Conservation (phyloP, 768 basidiomycete genomes). For the Trametes cingulata region DNA sequence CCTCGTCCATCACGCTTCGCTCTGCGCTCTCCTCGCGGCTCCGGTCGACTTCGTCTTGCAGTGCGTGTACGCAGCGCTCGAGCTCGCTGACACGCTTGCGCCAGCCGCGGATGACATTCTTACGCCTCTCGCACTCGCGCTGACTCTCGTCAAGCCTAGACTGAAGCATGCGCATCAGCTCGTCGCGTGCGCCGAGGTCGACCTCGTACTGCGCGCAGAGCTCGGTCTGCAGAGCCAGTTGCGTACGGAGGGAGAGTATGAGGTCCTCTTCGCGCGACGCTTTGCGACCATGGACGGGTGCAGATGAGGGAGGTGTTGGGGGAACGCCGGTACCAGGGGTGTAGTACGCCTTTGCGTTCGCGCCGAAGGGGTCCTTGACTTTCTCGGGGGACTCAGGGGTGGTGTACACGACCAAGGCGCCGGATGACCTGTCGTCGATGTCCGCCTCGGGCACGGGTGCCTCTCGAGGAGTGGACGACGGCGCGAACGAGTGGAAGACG, state of each 20-base stretch:
- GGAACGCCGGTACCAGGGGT: slow-evolving; percentile 75
- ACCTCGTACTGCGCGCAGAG: slow-evolving; percentile 75
- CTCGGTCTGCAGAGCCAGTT: slow-evolving; percentile 74
- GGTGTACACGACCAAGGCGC: slow-evolving; percentile 49
- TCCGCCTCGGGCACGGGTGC: slow-evolving; percentile 53
- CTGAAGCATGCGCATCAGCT: slow-evolving; percentile 62
- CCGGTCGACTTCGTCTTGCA: slow-evolving; percentile 87
- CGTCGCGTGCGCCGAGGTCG: slow-evolving; percentile 72
- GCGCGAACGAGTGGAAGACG: slow-evolving; percentile 59
- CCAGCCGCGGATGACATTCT: slow-evolving; percentile 56
- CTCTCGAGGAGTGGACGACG: slow-evolving; percentile 29
- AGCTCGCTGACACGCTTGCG: slow-evolving; percentile 78
- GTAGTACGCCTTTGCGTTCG: slow-evolving; percentile 74
- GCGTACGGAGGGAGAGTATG: slow-evolving; percentile 73
- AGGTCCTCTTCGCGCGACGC: slow-evolving; percentile 71
- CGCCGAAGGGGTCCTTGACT: slow-evolving; percentile 75
- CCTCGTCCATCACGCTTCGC: slow-evolving; percentile 81
- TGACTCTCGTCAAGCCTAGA: slow-evolving; percentile 56
- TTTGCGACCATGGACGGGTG: slow-evolving; percentile 48
- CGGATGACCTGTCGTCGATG: slow-evolving; percentile 59
- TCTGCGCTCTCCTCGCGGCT: slow-evolving; percentile 82
- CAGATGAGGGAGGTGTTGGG: slow-evolving; percentile 46
- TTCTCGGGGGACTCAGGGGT: slow-evolving; percentile 20
- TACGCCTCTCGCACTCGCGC: slow-evolving; percentile 64
- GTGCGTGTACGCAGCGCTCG: slow-evolving; percentile 60